phyloP scores from a whole-genome alignment of 164 flowering plant genomes.

The Amborella trichopoda region DNA sequence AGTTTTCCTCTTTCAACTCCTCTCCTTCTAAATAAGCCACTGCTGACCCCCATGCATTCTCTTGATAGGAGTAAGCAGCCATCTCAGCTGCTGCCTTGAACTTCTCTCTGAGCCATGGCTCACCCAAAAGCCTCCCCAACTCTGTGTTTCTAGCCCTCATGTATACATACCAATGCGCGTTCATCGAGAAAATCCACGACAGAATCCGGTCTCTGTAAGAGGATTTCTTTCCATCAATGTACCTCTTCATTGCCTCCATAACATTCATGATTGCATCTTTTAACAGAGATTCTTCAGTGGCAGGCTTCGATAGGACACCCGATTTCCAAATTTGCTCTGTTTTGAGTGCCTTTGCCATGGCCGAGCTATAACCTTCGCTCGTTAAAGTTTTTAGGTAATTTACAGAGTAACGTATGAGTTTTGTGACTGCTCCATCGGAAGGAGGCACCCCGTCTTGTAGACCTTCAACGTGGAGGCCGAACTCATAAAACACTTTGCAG shows the following conservation, averaged over 20 bases:
- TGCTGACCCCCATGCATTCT: slow-evolving; percentile 45
- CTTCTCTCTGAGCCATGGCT: slow-evolving; percentile 37
- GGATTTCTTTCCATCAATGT: slow-evolving; percentile 32
- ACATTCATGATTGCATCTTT: slow-evolving; percentile 39
- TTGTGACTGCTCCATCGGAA: slow-evolving; percentile 51
- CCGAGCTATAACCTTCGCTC: slow-evolving; percentile 25
- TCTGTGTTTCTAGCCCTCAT: slow-evolving; percentile 55
- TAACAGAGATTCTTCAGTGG: slow-evolving; percentile 37
- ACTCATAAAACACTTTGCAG: slow-evolving; percentile 50
- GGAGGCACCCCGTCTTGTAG: slow-evolving; percentile 45
- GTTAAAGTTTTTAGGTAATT: slow-evolving; percentile 55
- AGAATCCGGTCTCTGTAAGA: slow-evolving; percentile 43
- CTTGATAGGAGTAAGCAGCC: slow-evolving; percentile 53
- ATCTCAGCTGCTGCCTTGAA: slow-evolving; percentile 54
- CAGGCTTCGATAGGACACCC: slow-evolving; percentile 34
- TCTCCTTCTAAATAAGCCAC: slow-evolving; percentile 25
- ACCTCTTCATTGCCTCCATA: slow-evolving; percentile 54
- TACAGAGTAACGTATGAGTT: slow-evolving; percentile 47
- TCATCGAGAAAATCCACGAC: slow-evolving; percentile 43
- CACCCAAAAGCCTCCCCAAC: slow-evolving; percentile 43
- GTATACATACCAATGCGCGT: slow-evolving; percentile 75
- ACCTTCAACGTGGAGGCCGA: slow-evolving; percentile 66
- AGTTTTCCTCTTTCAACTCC: slow-evolving; percentile 6
- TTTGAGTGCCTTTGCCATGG: slow-evolving; percentile 45
- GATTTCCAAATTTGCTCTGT: slow-evolving; percentile 55